Evolutionary conservation across 23 red algal genomes (phyloP).

Genomic region (Gracilaria domingensis): DNA sequence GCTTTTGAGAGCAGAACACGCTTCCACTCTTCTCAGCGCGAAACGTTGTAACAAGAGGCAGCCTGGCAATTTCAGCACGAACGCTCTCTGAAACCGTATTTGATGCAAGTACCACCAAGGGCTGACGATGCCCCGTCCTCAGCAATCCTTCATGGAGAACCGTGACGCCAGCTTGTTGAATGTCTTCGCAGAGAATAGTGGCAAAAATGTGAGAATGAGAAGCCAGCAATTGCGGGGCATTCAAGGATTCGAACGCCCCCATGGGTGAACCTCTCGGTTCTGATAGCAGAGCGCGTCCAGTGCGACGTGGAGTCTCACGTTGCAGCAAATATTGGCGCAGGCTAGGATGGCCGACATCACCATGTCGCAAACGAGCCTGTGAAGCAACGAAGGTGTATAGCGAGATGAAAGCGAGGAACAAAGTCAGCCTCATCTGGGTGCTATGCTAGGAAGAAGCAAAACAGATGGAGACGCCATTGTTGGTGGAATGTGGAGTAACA

Average conservation of each 20-base stretch:
- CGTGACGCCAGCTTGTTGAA: constrained; percentile 35
- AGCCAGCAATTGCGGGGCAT: constrained; percentile 12
- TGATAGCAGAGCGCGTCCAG: constrained; percentile 14
- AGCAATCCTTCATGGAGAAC: constrained; percentile 52
- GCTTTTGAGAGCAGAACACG: constrained; percentile 15
- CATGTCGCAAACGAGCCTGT: background rate
- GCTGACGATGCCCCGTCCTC: constrained; percentile 35
- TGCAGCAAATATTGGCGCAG: constrained; percentile 35
- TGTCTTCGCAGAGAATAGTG: constrained; percentile 48
- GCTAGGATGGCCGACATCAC: constrained; percentile 5
- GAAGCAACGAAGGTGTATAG: background rate
- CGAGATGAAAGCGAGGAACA: background rate
- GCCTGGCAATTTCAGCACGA: constrained; percentile 6
- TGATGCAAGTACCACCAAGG: constrained; percentile 33
- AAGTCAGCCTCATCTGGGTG: background rate
- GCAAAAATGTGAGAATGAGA: constrained; percentile 41
- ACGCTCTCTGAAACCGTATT: background rate
- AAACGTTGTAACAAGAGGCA: constrained; percentile 48
- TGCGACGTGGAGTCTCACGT: constrained; percentile 20
- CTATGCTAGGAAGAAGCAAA: background rate
- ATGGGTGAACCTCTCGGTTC: background rate
- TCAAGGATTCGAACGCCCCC: constrained; percentile 16
- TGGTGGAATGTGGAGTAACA: background rate
- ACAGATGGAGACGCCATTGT: background rate
- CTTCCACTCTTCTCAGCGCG: constrained; percentile 11